phyloP scores from a whole-genome alignment of 805 yeast genomes.

The Yamadazyma nakazawae region DNA sequence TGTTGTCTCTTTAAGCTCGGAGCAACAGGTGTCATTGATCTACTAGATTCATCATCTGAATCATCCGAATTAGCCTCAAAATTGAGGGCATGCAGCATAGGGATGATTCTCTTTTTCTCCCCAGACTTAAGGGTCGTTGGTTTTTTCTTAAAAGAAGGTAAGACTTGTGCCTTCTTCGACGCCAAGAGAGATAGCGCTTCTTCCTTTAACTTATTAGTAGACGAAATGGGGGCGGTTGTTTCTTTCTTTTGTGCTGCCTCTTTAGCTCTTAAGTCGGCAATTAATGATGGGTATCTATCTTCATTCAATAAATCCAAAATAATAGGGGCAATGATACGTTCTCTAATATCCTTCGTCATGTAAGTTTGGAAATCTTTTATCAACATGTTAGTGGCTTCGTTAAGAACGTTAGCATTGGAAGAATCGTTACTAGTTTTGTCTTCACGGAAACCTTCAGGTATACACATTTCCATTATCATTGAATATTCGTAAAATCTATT shows the following conservation, averaged over 20 bases:
- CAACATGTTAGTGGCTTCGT: constrained; percentile 57
- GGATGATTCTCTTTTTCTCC: constrained; percentile 33
- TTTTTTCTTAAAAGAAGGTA: constrained; percentile 37
- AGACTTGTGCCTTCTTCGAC: constrained; percentile 16
- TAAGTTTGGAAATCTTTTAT: constrained; percentile 62
- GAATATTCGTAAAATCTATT: constrained; percentile 44
- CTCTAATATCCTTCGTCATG: constrained; percentile 68
- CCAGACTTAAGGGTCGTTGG: constrained; percentile 19
- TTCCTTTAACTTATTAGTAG: constrained; percentile 19
- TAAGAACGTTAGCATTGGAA: constrained; percentile 35
- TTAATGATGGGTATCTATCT: constrained; percentile 51
- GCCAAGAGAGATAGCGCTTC: constrained; percentile 26
- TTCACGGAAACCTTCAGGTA: constrained; percentile 42
- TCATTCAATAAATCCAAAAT: constrained; percentile 60
- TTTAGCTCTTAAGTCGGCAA: constrained; percentile 33
- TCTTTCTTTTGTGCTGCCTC: constrained; percentile 18
- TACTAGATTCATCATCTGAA: constrained; percentile 35
- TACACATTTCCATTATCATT: constrained; percentile 56
- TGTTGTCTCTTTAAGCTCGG: constrained; percentile 27
- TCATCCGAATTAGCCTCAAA: constrained; percentile 35
- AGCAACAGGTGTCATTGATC: constrained; percentile 34
- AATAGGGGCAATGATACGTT: constrained; percentile 66
- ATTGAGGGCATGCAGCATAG: constrained; percentile 55
- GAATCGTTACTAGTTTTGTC: constrained; percentile 1
- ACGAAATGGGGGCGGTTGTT: constrained; percentile 11